Percentiles rank a stretch among this genome's conserved stretches.
Evolutionary conservation across 73 alveolate species (phyloP).

Genomic region (Blepharisma stoltei): DNA sequence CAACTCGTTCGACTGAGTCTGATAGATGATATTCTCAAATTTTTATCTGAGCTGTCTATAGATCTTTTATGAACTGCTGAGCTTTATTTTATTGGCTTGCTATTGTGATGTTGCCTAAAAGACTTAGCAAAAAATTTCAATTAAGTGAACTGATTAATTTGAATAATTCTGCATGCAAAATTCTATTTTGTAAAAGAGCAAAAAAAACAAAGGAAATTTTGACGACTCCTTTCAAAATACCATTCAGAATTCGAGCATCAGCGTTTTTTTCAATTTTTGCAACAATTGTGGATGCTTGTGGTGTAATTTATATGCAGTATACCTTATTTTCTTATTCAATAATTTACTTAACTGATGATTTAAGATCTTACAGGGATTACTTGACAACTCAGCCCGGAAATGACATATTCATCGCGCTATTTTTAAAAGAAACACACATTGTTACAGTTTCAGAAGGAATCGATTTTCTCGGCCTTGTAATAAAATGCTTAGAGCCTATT

Average conservation of each 20-base stretch:
- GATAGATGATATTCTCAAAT: no score
- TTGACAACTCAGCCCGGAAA: background rate
- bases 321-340: background rate
- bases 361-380: background rate
- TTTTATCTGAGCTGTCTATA: no score
- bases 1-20: no score
- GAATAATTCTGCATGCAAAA: no score
- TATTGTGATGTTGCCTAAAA: no score
- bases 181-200: background rate
- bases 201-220: slow-evolving; percentile 1
- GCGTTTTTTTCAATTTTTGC: background rate
- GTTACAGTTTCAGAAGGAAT: background rate
- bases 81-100: no score
- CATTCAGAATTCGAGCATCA: slow-evolving; percentile 7
- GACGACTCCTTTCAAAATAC: background rate
- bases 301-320: background rate
- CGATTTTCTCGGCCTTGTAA: background rate
- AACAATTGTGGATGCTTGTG: background rate
- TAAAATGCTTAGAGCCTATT: background rate
- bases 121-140: no score
- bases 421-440: background rate
- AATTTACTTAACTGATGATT: background rate
- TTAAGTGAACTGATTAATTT: no score
- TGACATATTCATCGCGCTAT: background rate
- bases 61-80: no score